These are phyloP conservation scores for Sporothrix curviconia DNA, from an alignment of 2,329 filamentous ascomycete species.

Conservation along the genomic window DNA sequence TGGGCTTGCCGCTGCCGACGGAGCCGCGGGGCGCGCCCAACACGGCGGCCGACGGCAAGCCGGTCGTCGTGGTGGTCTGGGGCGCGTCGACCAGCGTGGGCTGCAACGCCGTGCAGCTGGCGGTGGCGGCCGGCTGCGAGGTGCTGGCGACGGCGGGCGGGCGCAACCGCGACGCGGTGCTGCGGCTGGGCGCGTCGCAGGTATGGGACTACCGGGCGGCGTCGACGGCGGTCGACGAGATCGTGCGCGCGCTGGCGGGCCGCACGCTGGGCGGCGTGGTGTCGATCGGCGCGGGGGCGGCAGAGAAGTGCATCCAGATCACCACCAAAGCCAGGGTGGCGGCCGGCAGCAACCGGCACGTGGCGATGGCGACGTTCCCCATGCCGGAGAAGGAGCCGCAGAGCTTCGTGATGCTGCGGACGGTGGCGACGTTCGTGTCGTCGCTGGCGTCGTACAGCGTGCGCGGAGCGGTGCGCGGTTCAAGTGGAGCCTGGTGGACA, in stretches of 20 bases:
- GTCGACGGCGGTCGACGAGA: conserved; percentile 27
- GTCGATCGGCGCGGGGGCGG: conserved; percentile 10
- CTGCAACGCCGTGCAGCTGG: conserved; percentile 38
- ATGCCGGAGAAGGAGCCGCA: neutral
- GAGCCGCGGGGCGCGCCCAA: too few species aligned
- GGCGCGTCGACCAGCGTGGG: conserved; percentile 42
- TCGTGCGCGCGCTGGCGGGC: conserved; percentile 24
- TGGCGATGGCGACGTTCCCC: neutral
- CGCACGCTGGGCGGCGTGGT: conserved; percentile 18
- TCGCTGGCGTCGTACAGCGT: neutral
- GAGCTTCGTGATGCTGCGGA: neutral
- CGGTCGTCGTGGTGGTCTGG: conserved; percentile 41
- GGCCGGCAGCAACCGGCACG: neutral
- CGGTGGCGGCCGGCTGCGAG: conserved; percentile 35
- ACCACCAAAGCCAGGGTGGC: too few species aligned
- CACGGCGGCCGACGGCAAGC: too few species aligned
- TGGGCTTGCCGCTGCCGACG: conserved; percentile 20
- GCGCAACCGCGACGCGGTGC: conserved; percentile 34
- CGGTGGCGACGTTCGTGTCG: too few species aligned
- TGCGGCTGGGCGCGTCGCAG: conserved; percentile 36
- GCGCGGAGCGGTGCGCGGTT: neutral
- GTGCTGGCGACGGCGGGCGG: conserved; percentile 35
- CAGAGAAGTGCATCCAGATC: neutral
- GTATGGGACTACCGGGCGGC: conserved; percentile 39
- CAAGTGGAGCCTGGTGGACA: neutral